A percentile compares a stretch with the other conserved stretches of the same genome.
These are phyloP conservation scores for Macroventuria anomochaeta DNA, from an alignment of 2,329 filamentous ascomycete species.

Conservation along the genomic window DNA sequence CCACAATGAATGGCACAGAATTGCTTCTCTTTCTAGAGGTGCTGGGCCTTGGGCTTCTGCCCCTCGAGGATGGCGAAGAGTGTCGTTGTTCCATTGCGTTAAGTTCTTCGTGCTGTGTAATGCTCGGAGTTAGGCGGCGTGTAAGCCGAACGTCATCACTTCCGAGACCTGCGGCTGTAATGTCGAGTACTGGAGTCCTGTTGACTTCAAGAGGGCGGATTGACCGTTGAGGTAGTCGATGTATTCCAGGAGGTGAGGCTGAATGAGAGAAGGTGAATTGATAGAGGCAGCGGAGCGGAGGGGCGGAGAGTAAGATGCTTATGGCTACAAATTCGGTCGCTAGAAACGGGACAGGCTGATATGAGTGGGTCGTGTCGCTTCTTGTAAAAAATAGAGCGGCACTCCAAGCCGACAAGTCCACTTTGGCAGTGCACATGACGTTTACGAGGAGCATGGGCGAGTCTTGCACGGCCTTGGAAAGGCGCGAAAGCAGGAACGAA, in stretches of 20 bases:
- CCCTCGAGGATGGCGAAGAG: constrained; percentile 27
- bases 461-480: constrained; percentile 37
- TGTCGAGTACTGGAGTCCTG: constrained; percentile 9
- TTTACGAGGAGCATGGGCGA: constrained; percentile 37
- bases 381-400: constrained; percentile 37
- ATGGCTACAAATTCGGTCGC: constrained; percentile 10
- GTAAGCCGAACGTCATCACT: constrained; percentile 32
- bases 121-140: constrained; percentile 25
- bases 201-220: constrained; percentile 3
- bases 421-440: constrained; percentile 44
- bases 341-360: constrained; percentile 29
- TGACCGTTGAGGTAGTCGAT: background rate
- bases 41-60: constrained; percentile 29
- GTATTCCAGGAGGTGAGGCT: background rate
- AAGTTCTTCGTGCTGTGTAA: background rate
- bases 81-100: constrained; percentile 37
- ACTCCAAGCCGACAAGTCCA: constrained; percentile 22
- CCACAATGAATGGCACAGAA: constrained; percentile 45
- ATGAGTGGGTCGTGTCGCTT: constrained; percentile 38
- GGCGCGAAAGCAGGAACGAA: constrained; percentile 20
- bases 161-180: constrained; percentile 21
- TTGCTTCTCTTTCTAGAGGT: constrained; percentile 44
- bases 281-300: constrained; percentile 28
- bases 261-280: constrained; percentile 18
- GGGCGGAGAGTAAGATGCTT: constrained; percentile 20